phyloP scores from a whole-genome alignment of 441 rosid genomes.

The Mallotus repandus region DNA sequence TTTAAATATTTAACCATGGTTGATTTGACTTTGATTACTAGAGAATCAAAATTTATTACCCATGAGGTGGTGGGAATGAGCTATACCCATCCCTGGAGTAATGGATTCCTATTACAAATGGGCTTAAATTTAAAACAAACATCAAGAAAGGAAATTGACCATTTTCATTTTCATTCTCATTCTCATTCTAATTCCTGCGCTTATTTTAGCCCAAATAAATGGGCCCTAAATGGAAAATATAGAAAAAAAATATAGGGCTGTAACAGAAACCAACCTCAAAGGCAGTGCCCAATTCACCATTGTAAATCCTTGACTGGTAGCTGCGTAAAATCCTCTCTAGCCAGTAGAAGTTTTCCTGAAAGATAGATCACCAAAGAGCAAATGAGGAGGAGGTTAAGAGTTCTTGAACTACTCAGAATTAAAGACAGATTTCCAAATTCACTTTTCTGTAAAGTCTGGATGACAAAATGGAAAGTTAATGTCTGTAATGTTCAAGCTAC shows the following conservation, averaged over 20 bases:
- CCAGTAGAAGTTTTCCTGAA: conserved; percentile 90
- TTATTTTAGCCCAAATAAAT: no score
- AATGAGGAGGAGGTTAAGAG: neutral
- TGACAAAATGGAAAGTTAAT: conserved; percentile 6
- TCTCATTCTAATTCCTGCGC: no score
- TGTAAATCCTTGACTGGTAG: conserved; percentile 82
- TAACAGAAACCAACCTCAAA: conserved; percentile 53
- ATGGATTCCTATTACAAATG: no score
- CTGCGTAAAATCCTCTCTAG: conserved; percentile 72
- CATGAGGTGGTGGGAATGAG: no score
- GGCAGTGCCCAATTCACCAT: conserved; percentile 65
- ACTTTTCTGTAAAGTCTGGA: no score
- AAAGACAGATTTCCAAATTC: neutral
- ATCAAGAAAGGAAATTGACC: no score
- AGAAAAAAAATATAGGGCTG: neutral
- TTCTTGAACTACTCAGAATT: neutral
- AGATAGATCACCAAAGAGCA: conserved; percentile 13
- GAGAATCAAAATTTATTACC: no score
- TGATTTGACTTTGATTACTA: no score
- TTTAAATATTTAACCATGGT: no score
- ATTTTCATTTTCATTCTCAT: no score
- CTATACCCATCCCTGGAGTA: no score
- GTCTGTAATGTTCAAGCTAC: neutral
- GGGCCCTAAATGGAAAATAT: neutral
- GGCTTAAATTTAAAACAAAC: no score